Evolutionary conservation across 2,329 filamentous ascomycete genomes (phyloP).

Genomic region (Epichloe coenophiala): DNA sequence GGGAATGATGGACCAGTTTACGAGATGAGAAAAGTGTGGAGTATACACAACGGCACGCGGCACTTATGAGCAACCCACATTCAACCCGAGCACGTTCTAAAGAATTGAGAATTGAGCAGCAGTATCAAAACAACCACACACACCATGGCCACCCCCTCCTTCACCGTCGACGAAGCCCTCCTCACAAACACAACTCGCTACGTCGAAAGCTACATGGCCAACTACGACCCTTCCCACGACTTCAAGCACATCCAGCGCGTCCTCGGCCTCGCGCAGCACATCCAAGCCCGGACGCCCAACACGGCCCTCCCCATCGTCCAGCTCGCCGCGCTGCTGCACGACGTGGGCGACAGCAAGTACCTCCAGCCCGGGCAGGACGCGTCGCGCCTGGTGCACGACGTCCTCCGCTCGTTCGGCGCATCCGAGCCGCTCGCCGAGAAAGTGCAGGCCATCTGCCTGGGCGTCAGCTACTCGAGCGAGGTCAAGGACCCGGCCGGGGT

Average conservation of each 20-base stretch:
- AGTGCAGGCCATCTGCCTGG: conserved; percentile 59
- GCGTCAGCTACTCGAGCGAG: conserved; percentile 70
- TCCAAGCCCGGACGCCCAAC: conserved; percentile 37
- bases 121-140: no score
- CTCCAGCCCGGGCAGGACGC: conserved; percentile 41
- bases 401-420: conserved; percentile 45
- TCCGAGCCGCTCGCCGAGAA: conserved; percentile 42
- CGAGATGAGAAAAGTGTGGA: no score
- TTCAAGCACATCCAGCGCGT: conserved; percentile 76
- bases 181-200: conserved; percentile 47
- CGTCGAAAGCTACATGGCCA: conserved; percentile 58
- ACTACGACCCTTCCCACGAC: conserved; percentile 79
- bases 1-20: no score
- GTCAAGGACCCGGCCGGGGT: conserved; percentile 49
- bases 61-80: no score
- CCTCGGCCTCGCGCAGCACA: conserved; percentile 53
- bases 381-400: conserved; percentile 38
- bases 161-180: conserved; percentile 23
- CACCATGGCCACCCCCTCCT: conserved; percentile 13
- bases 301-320: conserved; percentile 38
- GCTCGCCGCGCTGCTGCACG: conserved; percentile 68
- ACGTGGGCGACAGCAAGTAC: conserved; percentile 82
- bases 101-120: no score
- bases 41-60: no score
- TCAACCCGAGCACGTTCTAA: no score